Conservation (phyloP, 352 stramenopile genomes). For the Globisporangium spiculum region DNA sequence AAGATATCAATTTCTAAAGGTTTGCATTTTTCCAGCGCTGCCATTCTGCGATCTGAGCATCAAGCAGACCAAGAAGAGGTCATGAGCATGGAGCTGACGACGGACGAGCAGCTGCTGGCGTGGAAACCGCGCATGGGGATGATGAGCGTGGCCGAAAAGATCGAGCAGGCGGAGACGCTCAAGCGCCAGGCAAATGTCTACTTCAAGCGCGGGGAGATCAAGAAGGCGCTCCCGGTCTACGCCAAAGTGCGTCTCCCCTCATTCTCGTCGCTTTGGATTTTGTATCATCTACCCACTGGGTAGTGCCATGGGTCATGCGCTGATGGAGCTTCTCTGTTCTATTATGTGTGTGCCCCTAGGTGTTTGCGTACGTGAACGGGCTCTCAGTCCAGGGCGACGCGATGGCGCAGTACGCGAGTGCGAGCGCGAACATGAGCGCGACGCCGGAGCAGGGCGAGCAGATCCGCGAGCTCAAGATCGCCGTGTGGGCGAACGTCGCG, state of each 20-base stretch:
- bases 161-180: conserved; percentile 65
- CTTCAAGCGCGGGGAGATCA: conserved; percentile 58
- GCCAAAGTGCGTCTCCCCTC: conserved; percentile 30
- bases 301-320: not conserved
- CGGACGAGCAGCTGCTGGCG: conserved; percentile 46
- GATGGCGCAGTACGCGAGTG: conserved; percentile 71
- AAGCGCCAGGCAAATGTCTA: conserved; percentile 79
- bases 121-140: conserved; percentile 68
- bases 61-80: not conserved
- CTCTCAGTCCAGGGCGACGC: conserved; percentile 69
- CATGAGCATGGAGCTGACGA: conserved; percentile 1
- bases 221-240: conserved; percentile 62
- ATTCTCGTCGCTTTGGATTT: not conserved
- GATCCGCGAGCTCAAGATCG: conserved; percentile 70
- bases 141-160: conserved; percentile 68
- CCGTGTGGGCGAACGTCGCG: conserved; percentile 78
- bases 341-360: conserved; percentile 16
- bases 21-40: no score
- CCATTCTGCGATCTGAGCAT: not conserved
- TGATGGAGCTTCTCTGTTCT: not conserved
- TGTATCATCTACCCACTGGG: not conserved
- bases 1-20: no score
- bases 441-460: conserved; percentile 42
- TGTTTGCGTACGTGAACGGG: conserved; percentile 85
- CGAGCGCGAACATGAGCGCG: conserved; percentile 45